Percentiles rank a stretch among this genome's conserved stretches.
Conservation (phyloP, 2,329 filamentous ascomycete genomes). For the Didymella lethalis region DNA sequence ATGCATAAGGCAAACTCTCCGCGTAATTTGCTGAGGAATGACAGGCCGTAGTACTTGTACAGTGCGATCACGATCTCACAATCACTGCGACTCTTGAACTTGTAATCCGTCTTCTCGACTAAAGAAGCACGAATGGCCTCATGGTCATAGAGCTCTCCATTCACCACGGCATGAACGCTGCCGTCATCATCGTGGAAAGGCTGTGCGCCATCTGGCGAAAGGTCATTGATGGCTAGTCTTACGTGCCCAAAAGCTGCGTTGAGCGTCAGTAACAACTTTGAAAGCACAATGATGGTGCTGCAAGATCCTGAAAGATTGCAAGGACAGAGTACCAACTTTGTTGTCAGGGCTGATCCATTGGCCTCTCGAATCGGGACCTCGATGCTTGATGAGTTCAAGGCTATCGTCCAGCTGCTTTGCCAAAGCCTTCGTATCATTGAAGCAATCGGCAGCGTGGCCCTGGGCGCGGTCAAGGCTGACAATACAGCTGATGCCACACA, state of each 20-base stretch:
- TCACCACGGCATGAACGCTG: conserved; percentile 63
- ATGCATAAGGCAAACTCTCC: conserved; percentile 64
- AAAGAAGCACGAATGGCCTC: conserved; percentile 53
- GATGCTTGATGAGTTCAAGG: conserved; percentile 50
- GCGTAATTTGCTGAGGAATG: conserved; percentile 57
- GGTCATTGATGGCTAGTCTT: conserved; percentile 36
- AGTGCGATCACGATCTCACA: conserved; percentile 63
- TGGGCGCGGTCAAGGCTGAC: conserved; percentile 15
- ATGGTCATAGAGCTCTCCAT: conserved; percentile 66
- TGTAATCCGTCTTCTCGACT: conserved; percentile 47
- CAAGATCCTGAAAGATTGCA: conserved; percentile 2
- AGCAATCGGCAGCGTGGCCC: conserved; percentile 4
- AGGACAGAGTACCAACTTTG: conserved; percentile 49
- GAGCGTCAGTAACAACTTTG: conserved; percentile 8
- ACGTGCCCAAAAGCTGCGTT: conserved; percentile 31
- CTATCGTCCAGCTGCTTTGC: conserved; percentile 17
- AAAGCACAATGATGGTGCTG: not conserved
- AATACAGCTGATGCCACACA: conserved; percentile 21
- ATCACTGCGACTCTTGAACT: conserved; percentile 58
- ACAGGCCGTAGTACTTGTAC: conserved; percentile 54
- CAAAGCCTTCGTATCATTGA: conserved; percentile 10
- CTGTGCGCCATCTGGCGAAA: conserved; percentile 29
- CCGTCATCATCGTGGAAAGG: conserved; percentile 30
- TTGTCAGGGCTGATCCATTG: conserved; percentile 56
- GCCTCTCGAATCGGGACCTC: conserved; percentile 56